These are phyloP conservation scores for Flaveria ramosissima DNA, from an alignment of 129 eudicot genomes.

Conservation along the genomic window DNA sequence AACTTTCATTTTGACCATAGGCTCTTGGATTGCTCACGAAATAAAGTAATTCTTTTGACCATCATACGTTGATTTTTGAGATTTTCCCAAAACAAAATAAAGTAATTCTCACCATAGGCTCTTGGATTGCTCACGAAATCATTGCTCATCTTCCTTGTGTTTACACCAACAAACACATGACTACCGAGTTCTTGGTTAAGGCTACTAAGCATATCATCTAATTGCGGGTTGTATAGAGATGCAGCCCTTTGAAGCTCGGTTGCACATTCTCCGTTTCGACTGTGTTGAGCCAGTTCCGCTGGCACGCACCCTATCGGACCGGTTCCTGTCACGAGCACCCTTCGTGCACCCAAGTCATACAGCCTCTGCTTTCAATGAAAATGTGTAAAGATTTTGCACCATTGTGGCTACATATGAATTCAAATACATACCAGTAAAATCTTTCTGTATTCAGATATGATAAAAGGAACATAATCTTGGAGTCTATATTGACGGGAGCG, in stretches of 20 bases:
- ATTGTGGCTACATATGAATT: neutral
- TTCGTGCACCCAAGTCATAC: conserved; percentile 68
- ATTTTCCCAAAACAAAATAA: too few species aligned
- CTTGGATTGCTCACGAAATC: conserved; percentile 43
- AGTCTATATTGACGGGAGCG: conserved; percentile 62
- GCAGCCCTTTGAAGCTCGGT: conserved; percentile 67
- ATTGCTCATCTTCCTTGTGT: conserved; percentile 43
- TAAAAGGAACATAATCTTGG: conserved; percentile 44
- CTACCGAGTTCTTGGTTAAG: conserved; percentile 59
- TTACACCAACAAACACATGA: conserved; percentile 47
- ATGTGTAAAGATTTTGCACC: neutral
- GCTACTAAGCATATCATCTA: conserved; percentile 46
- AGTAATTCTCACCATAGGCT: conserved; percentile 30
- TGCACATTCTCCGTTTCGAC: conserved; percentile 68
- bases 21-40: too few species aligned
- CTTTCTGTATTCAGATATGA: conserved; percentile 62
- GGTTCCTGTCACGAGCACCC: conserved; percentile 80
- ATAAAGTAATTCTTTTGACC: too few species aligned
- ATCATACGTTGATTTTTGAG: too few species aligned
- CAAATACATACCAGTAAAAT: conserved; percentile 42
- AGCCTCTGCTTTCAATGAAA: conserved; percentile 49
- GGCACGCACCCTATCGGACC: conserved; percentile 96
- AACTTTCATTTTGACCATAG: too few species aligned
- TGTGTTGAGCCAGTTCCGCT: conserved; percentile 70
- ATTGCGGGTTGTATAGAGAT: conserved; percentile 65